Evolutionary conservation across 306 rosid genomes (phyloP), one percentile per base, ranked within the genome.

Genomic region (Medicago truncatula): DNA sequence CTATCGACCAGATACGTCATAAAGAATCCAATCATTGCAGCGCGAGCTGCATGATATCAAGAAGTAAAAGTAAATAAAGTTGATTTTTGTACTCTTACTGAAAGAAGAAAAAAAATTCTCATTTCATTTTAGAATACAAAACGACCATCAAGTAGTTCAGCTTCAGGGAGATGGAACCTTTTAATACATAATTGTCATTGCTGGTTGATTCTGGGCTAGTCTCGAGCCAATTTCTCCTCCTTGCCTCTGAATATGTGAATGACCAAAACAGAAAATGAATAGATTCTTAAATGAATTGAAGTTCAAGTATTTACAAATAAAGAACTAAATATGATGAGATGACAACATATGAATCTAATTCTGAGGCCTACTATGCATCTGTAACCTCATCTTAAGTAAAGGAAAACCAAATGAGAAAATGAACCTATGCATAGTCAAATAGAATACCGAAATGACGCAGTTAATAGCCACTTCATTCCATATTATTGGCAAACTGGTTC

Each of bases 141-240:
- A 46, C 36, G 67, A 95, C 99, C 99, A 79, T 95, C 92, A 17
- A 95, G 97, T 44, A 81, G 84, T 77, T 95, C 99, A 23, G 99
- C 97, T 83, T 95, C 99, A 47, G 99, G 99, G 79, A 96, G 90
- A 83, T 96, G 99, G 86, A 89, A 96, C 78, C 98, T 85, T 85
- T 92, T n/a, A n/a, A n/a, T 31, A 90, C 84, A 47, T 96, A 97
- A 17, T 71, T 84, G 16, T 90, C 92, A 23, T 95, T 95, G 70
- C 76, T 92, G 62, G 97, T 84, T 57, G 99, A 85, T 83, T 92
- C 97, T 3, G 93, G 99, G 78, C 87, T 87, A 64, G 66, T 83
- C 86, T 92, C 88, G 11, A 90, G 89, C 99, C 99, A 90, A 77
- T 92, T 95, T 74, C 99, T 90, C 76, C 99, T 92, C 80, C 88